These are phyloP conservation scores for Tricholoma bakamatsutake DNA, from an alignment of 768 basidiomycete genomes.

Conservation along the genomic window DNA sequence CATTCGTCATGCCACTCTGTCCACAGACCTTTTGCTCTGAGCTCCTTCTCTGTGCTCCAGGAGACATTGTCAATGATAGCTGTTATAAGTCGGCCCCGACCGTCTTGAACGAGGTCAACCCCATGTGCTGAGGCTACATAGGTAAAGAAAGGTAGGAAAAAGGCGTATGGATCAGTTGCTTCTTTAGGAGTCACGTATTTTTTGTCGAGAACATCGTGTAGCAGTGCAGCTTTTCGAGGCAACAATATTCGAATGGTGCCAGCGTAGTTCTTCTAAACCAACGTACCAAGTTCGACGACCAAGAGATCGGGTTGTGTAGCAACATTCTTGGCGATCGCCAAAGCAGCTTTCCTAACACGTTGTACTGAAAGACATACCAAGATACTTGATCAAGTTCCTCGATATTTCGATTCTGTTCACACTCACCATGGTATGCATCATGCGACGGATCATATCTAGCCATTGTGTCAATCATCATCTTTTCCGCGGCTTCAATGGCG, in stretches of 20 bases:
- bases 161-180: constrained; percentile 56
- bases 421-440: constrained; percentile 71
- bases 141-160: constrained; percentile 63
- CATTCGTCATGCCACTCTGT: constrained; percentile 66
- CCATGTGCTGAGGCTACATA: constrained; percentile 35
- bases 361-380: constrained; percentile 44
- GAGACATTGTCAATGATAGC: constrained; percentile 74
- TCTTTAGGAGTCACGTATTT: constrained; percentile 64
- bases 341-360: constrained; percentile 74
- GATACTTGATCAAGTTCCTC: constrained; percentile 1
- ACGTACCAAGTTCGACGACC: constrained; percentile 59
- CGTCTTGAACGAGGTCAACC: constrained; percentile 54
- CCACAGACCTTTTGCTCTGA: constrained; percentile 49
- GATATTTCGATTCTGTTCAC: neutral
- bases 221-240: constrained; percentile 56
- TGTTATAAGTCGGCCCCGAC: constrained; percentile 49
- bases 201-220: constrained; percentile 86
- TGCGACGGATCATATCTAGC: constrained; percentile 76
- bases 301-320: constrained; percentile 57
- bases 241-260: neutral
- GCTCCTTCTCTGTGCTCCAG: constrained; percentile 77
- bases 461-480: constrained; percentile 70
- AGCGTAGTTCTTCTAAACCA: neutral
- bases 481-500: constrained; percentile 53
- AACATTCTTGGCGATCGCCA: constrained; percentile 54